Base-by-base conservation (phyloP, 805 yeast genomes). In the Zygoascus ofunaensis region DNA sequence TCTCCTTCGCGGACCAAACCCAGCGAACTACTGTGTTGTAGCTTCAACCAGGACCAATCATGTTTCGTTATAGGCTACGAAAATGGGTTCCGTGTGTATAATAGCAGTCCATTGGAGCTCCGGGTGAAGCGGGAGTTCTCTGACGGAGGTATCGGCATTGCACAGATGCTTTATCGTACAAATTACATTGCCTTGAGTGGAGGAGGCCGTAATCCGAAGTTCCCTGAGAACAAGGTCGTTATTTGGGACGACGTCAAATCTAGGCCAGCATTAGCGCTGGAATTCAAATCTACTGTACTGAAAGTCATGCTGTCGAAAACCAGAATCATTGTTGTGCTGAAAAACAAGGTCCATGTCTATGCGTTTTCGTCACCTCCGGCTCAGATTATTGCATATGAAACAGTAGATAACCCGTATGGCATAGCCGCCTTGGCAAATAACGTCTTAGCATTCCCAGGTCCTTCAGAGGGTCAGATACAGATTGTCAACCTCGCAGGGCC, bases 181-280 rank as follows among this genome's bases (percentile, higher is more conserved):
- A 90, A 90, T 64, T 89, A 87, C 59, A 71, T 90, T 43, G 95
- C 90, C 0, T 64, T 92, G 36, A 85, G 87, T 0, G 96, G 97
- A 1, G 96, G 96, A 15, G 96, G 96, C 1, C 71, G 73, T 49
- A 73, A 72, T 47, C 96, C 96, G 19, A 72, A 76, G 49, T 85
- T 77, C 55, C 83, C 95, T 1, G 71, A 76, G 52, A 86, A 85
- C 64, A 84, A 83, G 60, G 74, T 87, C 33, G 73, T 87, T 30
- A 80, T 90, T 15, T 92, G 96, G 95, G 97, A 90, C 63, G 97
- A 90, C 60, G 62, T 85, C 48, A 84, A 85, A 62, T 74, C 80
- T 50, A 79, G 79, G 52, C 79, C 80, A 23, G 82, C 89, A 3
- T 68, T 86, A 17, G 73, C 74, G 32, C 64, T 92, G 47, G 92